These are phyloP conservation scores for Pleurotus ostreatus DNA, from an alignment of 768 basidiomycete species.

Conservation along the genomic window DNA sequence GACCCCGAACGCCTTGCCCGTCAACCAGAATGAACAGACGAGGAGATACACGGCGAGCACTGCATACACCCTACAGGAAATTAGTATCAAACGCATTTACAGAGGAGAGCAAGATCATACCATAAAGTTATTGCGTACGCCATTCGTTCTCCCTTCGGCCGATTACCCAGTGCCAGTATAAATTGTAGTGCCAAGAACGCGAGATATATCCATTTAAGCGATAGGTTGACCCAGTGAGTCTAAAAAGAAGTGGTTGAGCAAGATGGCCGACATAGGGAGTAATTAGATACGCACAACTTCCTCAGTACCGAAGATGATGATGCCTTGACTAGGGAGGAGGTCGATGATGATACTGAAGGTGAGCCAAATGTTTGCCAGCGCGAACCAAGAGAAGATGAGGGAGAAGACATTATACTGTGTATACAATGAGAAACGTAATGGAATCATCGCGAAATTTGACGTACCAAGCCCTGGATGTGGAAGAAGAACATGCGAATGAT, in stretches of 20 bases:
- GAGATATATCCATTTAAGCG: slow-evolving; percentile 84
- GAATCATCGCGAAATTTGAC: neutral
- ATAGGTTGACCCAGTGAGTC: slow-evolving; percentile 88
- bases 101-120: slow-evolving; percentile 29
- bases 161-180: slow-evolving; percentile 62
- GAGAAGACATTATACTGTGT: slow-evolving; percentile 79
- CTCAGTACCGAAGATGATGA: slow-evolving; percentile 69
- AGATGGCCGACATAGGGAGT: too few relatives aligned
- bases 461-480: slow-evolving; percentile 76
- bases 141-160: slow-evolving; percentile 84
- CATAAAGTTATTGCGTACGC: slow-evolving; percentile 65
- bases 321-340: slow-evolving; percentile 54
- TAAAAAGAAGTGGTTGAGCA: slow-evolving; percentile 19
- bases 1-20: slow-evolving; percentile 74
- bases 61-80: slow-evolving; percentile 73
- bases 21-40: slow-evolving; percentile 83
- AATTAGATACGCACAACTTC: slow-evolving; percentile 48
- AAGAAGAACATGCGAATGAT: slow-evolving; percentile 95
- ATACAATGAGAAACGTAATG: neutral
- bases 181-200: slow-evolving; percentile 77
- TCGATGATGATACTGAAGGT: slow-evolving; percentile 97
- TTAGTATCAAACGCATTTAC: slow-evolving; percentile 7
- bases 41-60: slow-evolving; percentile 80
- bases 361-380: slow-evolving; percentile 88
- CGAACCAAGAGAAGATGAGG: slow-evolving; percentile 90